A percentile compares a stretch with the other conserved stretches of the same genome.
These are phyloP conservation scores for Lunasporangiospora selenospora DNA, from an alignment of 192 early-diverging fungal species.

Conservation along the genomic window DNA sequence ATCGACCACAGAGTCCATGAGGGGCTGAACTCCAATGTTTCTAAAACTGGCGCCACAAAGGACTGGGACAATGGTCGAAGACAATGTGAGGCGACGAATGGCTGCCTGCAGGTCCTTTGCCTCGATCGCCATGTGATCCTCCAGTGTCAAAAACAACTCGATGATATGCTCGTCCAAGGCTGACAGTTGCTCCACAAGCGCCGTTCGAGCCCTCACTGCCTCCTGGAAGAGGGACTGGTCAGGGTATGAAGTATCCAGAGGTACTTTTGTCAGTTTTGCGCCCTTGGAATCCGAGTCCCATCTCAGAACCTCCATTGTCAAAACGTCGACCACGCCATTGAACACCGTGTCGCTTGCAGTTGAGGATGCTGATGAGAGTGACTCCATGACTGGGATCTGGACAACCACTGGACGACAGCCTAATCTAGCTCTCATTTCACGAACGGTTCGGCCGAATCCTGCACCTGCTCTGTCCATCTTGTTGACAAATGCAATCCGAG, in stretches of 20 bases:
- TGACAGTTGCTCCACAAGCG: constrained; percentile 82
- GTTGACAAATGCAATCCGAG: constrained; percentile 91
- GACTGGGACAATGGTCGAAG: constrained; percentile 78
- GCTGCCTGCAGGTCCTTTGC: constrained; percentile 66
- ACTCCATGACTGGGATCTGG: constrained; percentile 72
- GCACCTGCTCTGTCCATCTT: constrained; percentile 95
- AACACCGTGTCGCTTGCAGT: constrained; percentile 53
- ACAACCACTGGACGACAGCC: constrained; percentile 70
- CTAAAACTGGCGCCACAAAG: constrained; percentile 87
- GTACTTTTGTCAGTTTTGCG: constrained; percentile 31
- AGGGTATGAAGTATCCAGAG: constrained; percentile 31
- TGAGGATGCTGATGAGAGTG: not conserved
- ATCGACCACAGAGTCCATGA: constrained; percentile 87
- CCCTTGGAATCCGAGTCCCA: constrained; percentile 65
- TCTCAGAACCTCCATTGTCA: constrained; percentile 72
- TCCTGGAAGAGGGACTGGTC: constrained; percentile 50
- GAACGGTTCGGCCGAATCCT: constrained; percentile 62
- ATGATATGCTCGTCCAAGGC: constrained; percentile 86
- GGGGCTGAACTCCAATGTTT: constrained; percentile 92
- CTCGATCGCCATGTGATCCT: constrained; percentile 75
- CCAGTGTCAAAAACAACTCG: constrained; percentile 84
- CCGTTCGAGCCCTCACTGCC: constrained; percentile 63
- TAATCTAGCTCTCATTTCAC: constrained; percentile 63
- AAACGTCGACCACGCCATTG: constrained; percentile 74
- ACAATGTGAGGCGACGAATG: constrained; percentile 74